A percentile compares a stretch with the other conserved stretches of the same genome.
Evolutionary conservation across 2,329 filamentous ascomycete genomes (phyloP).

Genomic region (Xylariales sp.): DNA sequence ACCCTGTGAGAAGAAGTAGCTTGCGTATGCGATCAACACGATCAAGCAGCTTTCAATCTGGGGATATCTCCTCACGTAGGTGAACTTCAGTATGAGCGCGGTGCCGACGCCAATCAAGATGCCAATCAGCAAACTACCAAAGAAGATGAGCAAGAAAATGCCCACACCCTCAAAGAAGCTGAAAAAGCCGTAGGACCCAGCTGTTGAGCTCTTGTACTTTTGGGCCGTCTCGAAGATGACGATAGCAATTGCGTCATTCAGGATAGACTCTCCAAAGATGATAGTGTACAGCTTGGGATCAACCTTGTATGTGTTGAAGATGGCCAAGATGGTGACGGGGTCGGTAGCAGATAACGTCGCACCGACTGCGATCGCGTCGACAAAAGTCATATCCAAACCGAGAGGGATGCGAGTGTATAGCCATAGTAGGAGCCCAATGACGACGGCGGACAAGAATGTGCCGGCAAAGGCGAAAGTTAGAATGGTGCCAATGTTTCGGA

Average conservation of each 20-base stretch:
- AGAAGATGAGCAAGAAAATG: conserved; percentile 94
- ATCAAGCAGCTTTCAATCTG: conserved; percentile 97
- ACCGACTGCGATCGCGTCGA: conserved; percentile 94
- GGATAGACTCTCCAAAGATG: conserved; percentile 96
- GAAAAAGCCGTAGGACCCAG: conserved; percentile 68
- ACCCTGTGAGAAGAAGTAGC: conserved; percentile 97
- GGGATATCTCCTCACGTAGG: conserved; percentile 83
- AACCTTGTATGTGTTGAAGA: conserved; percentile 99
- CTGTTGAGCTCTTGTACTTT: conserved; percentile 75
- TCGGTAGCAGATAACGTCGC: conserved; percentile 96
- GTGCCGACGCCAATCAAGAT: conserved; percentile 82
- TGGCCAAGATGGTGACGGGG: conserved; percentile 94
- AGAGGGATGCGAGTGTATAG: conserved; percentile 84
- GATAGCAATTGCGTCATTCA: conserved; percentile 98
- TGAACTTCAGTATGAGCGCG: conserved; percentile 88
- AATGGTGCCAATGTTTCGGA: conserved; percentile 95
- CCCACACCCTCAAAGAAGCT: conserved; percentile 89
- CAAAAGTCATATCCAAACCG: conserved; percentile 80
- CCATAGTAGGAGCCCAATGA: conserved; percentile 83
- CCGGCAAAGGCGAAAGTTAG: conserved; percentile 96
- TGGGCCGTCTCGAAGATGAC: conserved; percentile 98
- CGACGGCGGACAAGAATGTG: conserved; percentile 95
- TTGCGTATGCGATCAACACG: conserved; percentile 89
- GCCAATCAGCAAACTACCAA: conserved; percentile 86
- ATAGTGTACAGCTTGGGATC: conserved; percentile 98